Base-by-base conservation (phyloP, 1,284 basidiomycete species). In the Xanthoconium separans region DNA sequence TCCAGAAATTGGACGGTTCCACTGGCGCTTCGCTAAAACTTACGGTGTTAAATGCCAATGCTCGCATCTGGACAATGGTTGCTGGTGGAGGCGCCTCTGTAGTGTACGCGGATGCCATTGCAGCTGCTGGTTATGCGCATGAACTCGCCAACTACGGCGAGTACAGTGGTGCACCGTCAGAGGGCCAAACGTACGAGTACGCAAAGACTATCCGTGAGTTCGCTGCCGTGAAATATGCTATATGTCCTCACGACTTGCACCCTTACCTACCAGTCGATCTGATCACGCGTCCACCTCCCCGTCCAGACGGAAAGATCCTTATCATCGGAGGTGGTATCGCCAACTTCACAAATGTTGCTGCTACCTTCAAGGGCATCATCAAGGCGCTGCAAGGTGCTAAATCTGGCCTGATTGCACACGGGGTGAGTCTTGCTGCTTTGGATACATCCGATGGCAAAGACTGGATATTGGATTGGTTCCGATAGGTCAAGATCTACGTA, bases 311-410 rank as follows among this genome's bases (percentile, higher is more conserved):
- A 78, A 99, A 99, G 80, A 86, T 99, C 70, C 91, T 99, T 74
- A 98, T 99, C 83, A 98, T 99, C 62, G 97, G 96, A 75, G 97
- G 97, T 79, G 96, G 96, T 78, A 98, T 98, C 63, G 96, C 96
- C 79, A 99, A 99, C 87, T 99, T 99, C 78, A 98, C 95, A 72
- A 98, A 99, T 73, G 95, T 99, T 64, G 96, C 96, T 40, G 90
- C 96, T 16, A 99, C 96, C 60, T 99, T 99, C 89, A 98, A 98
- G 83, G 96, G 96, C 63, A 99, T 98, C 81, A 98, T 99, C 73
- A 92, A 88, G 57, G 96, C 96, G 20, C 82, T 99, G 65, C 92
- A 97, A 81, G 91, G 95, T 76, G 95, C 85, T 85, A 93, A 95
- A 80, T 77, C 83, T 53, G 86, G 86, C 51, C 83, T 97, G 60